Base-by-base conservation (phyloP, 257 asterid genomes). In the Verbena officinalis region DNA sequence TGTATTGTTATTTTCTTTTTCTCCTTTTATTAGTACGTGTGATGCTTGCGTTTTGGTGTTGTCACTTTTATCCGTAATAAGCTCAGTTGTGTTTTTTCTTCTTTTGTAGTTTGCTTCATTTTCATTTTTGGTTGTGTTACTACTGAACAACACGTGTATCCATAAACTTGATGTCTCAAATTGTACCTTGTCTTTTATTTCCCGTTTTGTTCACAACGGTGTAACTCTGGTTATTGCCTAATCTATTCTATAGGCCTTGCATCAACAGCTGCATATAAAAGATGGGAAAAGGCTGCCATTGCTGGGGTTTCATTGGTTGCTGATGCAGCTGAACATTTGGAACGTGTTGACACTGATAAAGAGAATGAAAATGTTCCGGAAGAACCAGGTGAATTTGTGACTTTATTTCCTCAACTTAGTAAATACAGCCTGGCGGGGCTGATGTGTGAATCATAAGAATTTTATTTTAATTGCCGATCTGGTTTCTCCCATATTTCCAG, bases 241-340 rank as follows among this genome's bases (percentile, higher is more conserved):
- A 76, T 68, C 24, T 68, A 12, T 71, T 59, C 69, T 68, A 12
- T 44, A 86, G 95, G 85, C 66, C 76, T 77, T 71, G 84, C 75
- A 60, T 80, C 97, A 33, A 62, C 85, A 63, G 87, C 96, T 77
- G 98, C 99, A 31, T 94, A 85, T 76, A 91, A 84, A 83, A 84
- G 85, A 79, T 94, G 99, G 99, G 99, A 94, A 86, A 91, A 88
- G 70, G 99, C 98, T 79, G 99, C 99, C 64, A 88, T 91, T 72
- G 98, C 99, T 59, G 99, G 98, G 64, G 99, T 94, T 52, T 90
- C 98, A 20, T 81, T 94, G 84, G 99, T 94, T 67, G 99, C 99
- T 71, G 98, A 86, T 81, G 99, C 99, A 71, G 99, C 99, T 20
- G 99, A 88, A 75, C 98, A 91, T 74, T 83, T 94, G 85, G 99